phyloP scores from a whole-genome alignment of 345 rosid genomes.

The Rubroshorea leprosula region DNA sequence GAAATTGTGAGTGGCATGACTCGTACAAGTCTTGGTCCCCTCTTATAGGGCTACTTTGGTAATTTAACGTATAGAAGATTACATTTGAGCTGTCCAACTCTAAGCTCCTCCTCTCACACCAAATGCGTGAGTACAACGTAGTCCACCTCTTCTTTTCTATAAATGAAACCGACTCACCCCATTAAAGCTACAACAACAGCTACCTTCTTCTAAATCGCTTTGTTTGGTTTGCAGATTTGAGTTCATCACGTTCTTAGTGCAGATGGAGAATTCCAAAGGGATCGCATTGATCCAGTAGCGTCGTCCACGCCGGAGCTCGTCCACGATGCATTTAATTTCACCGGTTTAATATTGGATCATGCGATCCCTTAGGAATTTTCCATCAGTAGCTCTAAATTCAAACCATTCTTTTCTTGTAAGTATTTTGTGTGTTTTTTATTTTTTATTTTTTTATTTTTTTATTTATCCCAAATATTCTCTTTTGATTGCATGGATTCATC shows the following conservation, averaged over 20 bases:
- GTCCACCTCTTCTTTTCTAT: constrained; percentile 7
- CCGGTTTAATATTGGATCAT: constrained; percentile 32
- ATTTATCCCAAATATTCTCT: too few species aligned
- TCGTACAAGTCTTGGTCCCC: too few species aligned
- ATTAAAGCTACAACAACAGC: too few species aligned
- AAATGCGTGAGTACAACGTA: constrained; percentile 12
- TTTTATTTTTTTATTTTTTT: not conserved
- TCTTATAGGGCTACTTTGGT: constrained; percentile 15
- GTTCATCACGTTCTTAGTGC: constrained; percentile 24
- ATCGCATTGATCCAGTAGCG: constrained; percentile 59
- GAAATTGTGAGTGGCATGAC: too few species aligned
- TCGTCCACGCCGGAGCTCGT: not conserved
- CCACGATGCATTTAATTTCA: not conserved
- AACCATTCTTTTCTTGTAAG: not conserved
- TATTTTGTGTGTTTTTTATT: not conserved
- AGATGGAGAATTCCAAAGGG: constrained; percentile 65
- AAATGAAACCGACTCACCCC: constrained; percentile 3
- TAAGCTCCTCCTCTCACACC: constrained; percentile 6
- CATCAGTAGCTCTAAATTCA: constrained; percentile 32
- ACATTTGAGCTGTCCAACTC: constrained; percentile 12
- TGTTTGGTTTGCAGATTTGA: not conserved
- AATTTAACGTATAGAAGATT: constrained; percentile 13
- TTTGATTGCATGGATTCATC: too few species aligned
- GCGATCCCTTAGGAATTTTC: constrained; percentile 63
- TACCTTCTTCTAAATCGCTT: not conserved